phyloP scores from a whole-genome alignment of 192 early-diverging fungal genomes.

The Martensiomyces pterosporus region DNA sequence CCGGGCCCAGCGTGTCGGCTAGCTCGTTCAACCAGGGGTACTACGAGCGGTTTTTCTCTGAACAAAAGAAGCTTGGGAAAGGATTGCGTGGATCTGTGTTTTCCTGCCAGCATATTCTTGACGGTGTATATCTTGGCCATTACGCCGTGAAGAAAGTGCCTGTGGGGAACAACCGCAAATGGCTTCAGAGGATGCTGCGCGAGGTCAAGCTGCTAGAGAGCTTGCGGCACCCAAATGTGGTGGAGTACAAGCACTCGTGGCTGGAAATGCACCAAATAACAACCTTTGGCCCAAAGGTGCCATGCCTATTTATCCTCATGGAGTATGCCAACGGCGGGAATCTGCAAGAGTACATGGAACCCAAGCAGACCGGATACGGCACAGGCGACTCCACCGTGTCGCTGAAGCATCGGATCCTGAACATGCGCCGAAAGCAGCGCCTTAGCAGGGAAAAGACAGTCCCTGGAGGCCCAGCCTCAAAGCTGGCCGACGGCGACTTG shows the following conservation, averaged over 20 bases:
- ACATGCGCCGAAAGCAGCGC: slow-evolving; percentile 21
- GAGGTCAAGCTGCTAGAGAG: slow-evolving; percentile 91
- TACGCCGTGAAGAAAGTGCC: slow-evolving; percentile 96
- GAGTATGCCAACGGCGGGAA: slow-evolving; percentile 92
- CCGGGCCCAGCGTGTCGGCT: slow-evolving; percentile 42
- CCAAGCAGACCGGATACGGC: slow-evolving; percentile 2
- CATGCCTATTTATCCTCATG: slow-evolving; percentile 95
- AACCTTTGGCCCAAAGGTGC: slow-evolving; percentile 72
- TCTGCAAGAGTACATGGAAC: slow-evolving; percentile 85
- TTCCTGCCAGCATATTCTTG: slow-evolving; percentile 77
- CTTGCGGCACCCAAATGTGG: slow-evolving; percentile 86
- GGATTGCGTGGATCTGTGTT: slow-evolving; percentile 89
- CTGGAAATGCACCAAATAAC: slow-evolving; percentile 78
- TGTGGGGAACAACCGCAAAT: slow-evolving; percentile 83
- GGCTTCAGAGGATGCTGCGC: slow-evolving; percentile 88
- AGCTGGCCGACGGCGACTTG: background rate
- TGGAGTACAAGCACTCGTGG: slow-evolving; percentile 96
- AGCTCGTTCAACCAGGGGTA: slow-evolving; percentile 92
- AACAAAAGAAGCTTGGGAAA: slow-evolving; percentile 80
- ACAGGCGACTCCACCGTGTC: slow-evolving; percentile 9
- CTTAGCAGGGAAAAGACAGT: background rate
- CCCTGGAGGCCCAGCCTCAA: background rate
- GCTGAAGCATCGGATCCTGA: slow-evolving; percentile 26
- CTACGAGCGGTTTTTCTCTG: slow-evolving; percentile 89
- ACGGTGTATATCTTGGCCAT: slow-evolving; percentile 68